Evolutionary conservation across 2,329 filamentous ascomycete species (phyloP).

Genomic region (Fusarium oligoseptatum): DNA sequence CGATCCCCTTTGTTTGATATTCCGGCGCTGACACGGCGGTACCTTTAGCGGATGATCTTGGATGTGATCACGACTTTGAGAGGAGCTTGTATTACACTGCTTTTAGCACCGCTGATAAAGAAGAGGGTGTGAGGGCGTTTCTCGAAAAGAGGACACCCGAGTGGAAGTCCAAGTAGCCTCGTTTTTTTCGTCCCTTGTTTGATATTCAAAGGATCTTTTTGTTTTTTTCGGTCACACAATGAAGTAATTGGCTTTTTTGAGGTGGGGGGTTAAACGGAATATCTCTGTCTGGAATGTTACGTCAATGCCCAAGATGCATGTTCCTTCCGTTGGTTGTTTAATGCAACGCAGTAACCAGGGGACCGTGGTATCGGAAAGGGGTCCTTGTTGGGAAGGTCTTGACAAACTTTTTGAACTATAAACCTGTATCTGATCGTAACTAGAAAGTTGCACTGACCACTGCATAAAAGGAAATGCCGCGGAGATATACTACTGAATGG

Average conservation of each 20-base stretch:
- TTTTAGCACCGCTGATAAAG: constrained; percentile 51
- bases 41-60: constrained; percentile 42
- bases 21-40: not conserved
- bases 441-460: not conserved
- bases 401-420: not conserved
- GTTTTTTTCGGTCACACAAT: not conserved
- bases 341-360: not conserved
- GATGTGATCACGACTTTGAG: constrained; percentile 51
- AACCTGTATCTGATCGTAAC: not conserved
- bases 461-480: not conserved
- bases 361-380: not conserved
- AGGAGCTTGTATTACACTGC: constrained; percentile 53
- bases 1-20: not conserved
- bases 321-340: not conserved
- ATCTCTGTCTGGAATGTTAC: not conserved
- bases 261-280: not conserved
- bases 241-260: not conserved
- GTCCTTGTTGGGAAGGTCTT: not conserved
- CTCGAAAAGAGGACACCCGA: constrained; percentile 45
- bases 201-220: not conserved
- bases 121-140: constrained; percentile 49
- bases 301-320: not conserved
- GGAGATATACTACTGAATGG: not conserved
- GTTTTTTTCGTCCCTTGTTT: not conserved
- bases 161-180: constrained; percentile 25